phyloP scores from a whole-genome alignment of 352 stramenopile genomes.

The Phytophthora megakarya region DNA sequence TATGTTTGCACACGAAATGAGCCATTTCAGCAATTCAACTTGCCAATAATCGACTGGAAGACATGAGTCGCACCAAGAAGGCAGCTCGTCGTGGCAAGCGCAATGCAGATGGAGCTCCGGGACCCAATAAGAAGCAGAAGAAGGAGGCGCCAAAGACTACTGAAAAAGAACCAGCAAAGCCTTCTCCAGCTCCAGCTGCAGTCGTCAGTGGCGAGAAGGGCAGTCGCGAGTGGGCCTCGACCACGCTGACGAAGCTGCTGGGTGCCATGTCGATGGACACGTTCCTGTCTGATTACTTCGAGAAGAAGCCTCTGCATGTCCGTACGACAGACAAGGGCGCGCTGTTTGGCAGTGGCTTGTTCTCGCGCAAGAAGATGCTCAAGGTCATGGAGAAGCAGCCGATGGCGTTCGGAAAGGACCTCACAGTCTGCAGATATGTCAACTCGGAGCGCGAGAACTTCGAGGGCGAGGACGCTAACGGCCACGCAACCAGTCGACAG shows the following conservation, averaged over 20 bases:
- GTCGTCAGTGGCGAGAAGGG: conserved; percentile 16
- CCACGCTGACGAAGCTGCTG: conserved; percentile 53
- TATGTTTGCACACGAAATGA: conserved; percentile 10
- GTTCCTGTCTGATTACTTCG: conserved; percentile 81
- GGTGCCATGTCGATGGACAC: conserved; percentile 62
- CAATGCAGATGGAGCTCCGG: conserved; percentile 29
- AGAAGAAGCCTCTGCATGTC: conserved; percentile 85
- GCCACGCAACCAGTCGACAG: conserved; percentile 54
- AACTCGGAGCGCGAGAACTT: conserved; percentile 73
- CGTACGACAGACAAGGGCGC: conserved; percentile 50
- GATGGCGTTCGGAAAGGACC: conserved; percentile 64
- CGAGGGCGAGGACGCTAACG: conserved; percentile 55
- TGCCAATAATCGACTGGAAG: conserved; percentile 22
- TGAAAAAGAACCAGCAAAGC: no score
- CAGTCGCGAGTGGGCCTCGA: conserved; percentile 34
- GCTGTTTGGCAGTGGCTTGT: conserved; percentile 65
- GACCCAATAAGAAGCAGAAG: conserved; percentile 50
- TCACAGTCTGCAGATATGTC: conserved; percentile 82
- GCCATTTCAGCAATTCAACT: conserved; percentile 5
- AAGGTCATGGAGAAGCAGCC: conserved; percentile 61
- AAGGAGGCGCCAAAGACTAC: conserved; percentile 18
- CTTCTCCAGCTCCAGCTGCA: background rate
- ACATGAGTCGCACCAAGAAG: conserved; percentile 62
- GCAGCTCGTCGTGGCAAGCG: conserved; percentile 46
- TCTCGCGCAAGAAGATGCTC: conserved; percentile 73